These are phyloP conservation scores for Sarocladium oryzae DNA, from an alignment of 2,329 filamentous ascomycete species.

Conservation along the genomic window DNA sequence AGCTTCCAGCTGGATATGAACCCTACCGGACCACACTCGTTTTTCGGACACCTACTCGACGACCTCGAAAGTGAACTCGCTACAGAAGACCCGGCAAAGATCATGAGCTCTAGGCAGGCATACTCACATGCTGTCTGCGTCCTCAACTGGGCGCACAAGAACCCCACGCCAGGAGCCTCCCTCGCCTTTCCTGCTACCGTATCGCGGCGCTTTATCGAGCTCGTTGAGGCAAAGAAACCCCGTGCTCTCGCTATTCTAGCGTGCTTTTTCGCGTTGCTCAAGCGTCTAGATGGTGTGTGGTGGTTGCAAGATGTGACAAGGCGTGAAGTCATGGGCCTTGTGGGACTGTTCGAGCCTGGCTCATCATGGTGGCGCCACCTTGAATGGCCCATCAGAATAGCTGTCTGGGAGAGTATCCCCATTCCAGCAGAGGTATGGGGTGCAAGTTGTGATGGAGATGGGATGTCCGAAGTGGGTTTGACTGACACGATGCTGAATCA, in stretches of 20 bases:
- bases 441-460: slow-evolving; percentile 39
- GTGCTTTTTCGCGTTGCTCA: slow-evolving; percentile 60
- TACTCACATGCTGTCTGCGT: slow-evolving; percentile 61
- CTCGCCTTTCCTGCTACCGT: slow-evolving; percentile 60
- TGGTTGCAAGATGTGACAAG: slow-evolving; percentile 63
- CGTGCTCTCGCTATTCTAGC: slow-evolving; percentile 58
- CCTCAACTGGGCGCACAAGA: slow-evolving; percentile 59
- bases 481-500: slow-evolving; percentile 32
- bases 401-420: slow-evolving; percentile 45
- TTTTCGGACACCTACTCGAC: slow-evolving; percentile 55
- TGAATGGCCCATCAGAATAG: slow-evolving; percentile 54
- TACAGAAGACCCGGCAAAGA: slow-evolving; percentile 23
- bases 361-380: slow-evolving; percentile 56
- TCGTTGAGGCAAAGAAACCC: slow-evolving; percentile 51
- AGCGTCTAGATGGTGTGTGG: slow-evolving; percentile 57
- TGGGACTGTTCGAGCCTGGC: slow-evolving; percentile 50
- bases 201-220: slow-evolving; percentile 52
- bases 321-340: slow-evolving; percentile 58
- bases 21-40: slow-evolving; percentile 42
- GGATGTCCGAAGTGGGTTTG: slow-evolving; percentile 26
- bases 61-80: slow-evolving; percentile 51
- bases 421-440: slow-evolving; percentile 55
- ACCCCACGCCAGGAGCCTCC: slow-evolving; percentile 50
- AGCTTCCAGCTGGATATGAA: slow-evolving; percentile 54
- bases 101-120: slow-evolving; percentile 37